phyloP scores from a whole-genome alignment of 1,284 basidiomycete genomes.

The Porodaedalea pini region DNA sequence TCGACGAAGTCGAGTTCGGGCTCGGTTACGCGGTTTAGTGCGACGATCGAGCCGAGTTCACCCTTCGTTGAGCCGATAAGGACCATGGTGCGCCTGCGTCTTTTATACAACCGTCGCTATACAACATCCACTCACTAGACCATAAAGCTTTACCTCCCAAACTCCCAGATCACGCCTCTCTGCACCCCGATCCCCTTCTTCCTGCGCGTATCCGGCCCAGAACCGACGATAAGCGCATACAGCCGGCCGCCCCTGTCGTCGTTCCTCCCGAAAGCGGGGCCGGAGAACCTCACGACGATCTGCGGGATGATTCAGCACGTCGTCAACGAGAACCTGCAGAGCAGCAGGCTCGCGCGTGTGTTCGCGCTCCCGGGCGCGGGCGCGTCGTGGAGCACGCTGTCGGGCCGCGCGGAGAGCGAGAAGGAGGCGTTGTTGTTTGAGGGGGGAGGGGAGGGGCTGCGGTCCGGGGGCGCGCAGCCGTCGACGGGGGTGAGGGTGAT shows the following conservation, averaged over 20 bases:
- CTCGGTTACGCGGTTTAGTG: conserved; percentile 9
- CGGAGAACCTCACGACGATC: conserved; percentile 12
- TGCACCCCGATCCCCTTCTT: conserved; percentile 14
- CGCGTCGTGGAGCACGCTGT: background rate
- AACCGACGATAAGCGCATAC: conserved; percentile 1
- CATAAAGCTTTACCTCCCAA: conserved; percentile 19
- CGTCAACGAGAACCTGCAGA: conserved; percentile 7
- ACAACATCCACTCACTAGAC: background rate
- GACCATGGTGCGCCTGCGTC: conserved; percentile 9
- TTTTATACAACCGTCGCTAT: background rate
- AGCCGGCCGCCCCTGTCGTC: conserved; percentile 10
- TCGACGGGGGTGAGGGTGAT: conserved; percentile 4
- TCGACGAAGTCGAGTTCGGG: background rate
- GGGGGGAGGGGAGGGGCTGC: background rate
- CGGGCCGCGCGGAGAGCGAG: background rate
- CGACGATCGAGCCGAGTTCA: conserved; percentile 2
- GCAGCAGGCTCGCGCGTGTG: background rate
- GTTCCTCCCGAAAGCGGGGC: conserved; percentile 14
- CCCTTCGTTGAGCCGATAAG: conserved; percentile 10
- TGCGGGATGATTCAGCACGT: conserved; percentile 5
- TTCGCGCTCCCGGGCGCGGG: background rate
- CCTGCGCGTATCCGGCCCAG: conserved; percentile 13
- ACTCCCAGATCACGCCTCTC: conserved; percentile 14
- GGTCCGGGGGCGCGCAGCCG: background rate
- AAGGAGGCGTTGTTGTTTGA: background rate